Conservation (phyloP, 371 early-diverging fungal species). For the Apophysomyces sp. region DNA sequence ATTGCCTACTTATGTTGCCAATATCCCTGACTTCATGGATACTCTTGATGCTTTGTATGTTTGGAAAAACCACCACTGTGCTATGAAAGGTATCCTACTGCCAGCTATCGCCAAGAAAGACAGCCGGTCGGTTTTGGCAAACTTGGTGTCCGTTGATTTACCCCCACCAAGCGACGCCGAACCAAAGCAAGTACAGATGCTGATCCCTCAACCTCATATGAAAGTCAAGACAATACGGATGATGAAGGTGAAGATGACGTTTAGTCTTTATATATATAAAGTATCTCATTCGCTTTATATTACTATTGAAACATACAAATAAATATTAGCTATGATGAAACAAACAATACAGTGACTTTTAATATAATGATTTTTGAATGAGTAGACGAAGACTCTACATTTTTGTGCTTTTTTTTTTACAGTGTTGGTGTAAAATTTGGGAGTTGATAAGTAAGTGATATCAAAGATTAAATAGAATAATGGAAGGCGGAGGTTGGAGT, state of each 20-base stretch:
- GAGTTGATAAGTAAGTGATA: no score
- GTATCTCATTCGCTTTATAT: no score
- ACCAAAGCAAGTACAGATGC: neutral
- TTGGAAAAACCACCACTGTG: neutral
- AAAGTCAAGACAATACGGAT: neutral
- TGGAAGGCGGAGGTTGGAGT: no score
- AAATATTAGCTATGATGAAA: no score
- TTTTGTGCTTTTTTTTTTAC: no score
- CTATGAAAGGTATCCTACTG: neutral
- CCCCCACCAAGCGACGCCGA: neutral
- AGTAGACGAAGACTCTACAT: no score
- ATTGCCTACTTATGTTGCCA: constrained; percentile 9
- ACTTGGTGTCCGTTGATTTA: neutral
- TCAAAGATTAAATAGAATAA: no score
- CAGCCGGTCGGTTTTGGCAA: neutral
- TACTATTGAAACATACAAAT: no score
- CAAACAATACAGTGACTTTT: no score
- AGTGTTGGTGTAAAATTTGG: no score
- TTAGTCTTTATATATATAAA: neutral
- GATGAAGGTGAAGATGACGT: neutral
- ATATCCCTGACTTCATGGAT: constrained; percentile 1
- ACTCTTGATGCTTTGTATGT: neutral
- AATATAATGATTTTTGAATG: no score
- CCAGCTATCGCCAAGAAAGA: neutral
- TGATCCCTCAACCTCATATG: neutral